Base-by-base conservation (phyloP, 1,139 yeast species). In the Magnusiomyces tetraspermus region DNA sequence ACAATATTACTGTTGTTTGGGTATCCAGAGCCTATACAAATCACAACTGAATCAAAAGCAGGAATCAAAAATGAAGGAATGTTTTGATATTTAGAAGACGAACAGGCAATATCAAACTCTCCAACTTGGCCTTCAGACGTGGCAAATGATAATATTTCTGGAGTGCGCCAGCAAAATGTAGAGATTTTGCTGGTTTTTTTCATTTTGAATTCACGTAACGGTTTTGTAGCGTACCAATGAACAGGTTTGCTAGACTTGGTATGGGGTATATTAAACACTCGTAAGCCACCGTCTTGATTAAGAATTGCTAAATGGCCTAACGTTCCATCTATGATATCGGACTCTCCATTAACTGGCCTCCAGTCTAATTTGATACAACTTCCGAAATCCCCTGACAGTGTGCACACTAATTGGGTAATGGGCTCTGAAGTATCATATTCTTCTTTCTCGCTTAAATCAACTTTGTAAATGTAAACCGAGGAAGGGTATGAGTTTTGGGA, bases 81-180 rank as follows among this genome's bases (percentile, higher is more conserved):
- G 2, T 56, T 59, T 0, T 60, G 49, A 2, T 67, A 65, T 1
- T 36, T 45, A 22, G 46, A 24, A 5, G 24, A 45, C 1, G 43
- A 24, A 19, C 44, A 51, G 1, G 61, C 52, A 1, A 84, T 63
- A 30, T 76, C 72, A 60, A 77, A 83, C 61, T 85, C 94, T 0
- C 82, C 83, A 6, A 88, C 67, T 38, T 72, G 72, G 0, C 97
- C 97, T 53, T 79, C 78, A 0, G 74, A 68, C 6, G 82, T 75
- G 0, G 95, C 96, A 33, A 81, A 79, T 0, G 83, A 63, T 1
- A 88, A 61, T 8, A 68, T 71, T 1, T 74, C 70, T 3, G 72
- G 62, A 3, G 79, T 76, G 11, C 80, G 58, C 71, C 82, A 82
- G 59, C 80, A 85, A 58, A 75, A 77, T 19, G 80, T 68, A 0